phyloP scores from a whole-genome alignment of 768 basidiomycete genomes.

The Daedalea quercina region DNA sequence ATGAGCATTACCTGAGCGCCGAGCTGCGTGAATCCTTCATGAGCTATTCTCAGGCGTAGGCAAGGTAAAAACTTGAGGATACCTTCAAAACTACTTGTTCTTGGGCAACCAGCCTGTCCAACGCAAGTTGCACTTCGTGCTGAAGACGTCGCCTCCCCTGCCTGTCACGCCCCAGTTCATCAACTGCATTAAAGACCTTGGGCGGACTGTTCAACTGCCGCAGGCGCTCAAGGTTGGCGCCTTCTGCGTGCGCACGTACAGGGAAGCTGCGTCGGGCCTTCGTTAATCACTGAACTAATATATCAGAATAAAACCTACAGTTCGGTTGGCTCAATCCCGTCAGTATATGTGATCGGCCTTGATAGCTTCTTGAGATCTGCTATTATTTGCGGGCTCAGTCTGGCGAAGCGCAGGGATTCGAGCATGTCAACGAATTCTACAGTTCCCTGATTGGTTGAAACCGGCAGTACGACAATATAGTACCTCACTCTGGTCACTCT shows the following conservation, averaged over 20 bases:
- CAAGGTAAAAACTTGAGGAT: background rate
- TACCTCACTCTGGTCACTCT: conserved; percentile 74
- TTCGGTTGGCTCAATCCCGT: conserved; percentile 78
- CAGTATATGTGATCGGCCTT: conserved; percentile 52
- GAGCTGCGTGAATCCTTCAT: conserved; percentile 31
- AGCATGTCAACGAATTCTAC: conserved; percentile 72
- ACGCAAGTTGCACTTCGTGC: conserved; percentile 35
- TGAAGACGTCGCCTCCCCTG: conserved; percentile 28
- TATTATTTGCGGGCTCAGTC: conserved; percentile 37
- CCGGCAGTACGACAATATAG: background rate
- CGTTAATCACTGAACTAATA: background rate
- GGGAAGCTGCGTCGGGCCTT: conserved; percentile 49
- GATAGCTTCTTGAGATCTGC: conserved; percentile 48
- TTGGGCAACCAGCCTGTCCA: conserved; percentile 57
- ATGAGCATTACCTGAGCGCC: conserved; percentile 86
- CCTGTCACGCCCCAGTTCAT: conserved; percentile 40
- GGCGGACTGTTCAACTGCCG: conserved; percentile 31
- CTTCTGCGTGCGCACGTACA: conserved; percentile 63
- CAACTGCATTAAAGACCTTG: conserved; percentile 36
- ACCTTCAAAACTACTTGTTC: conserved; percentile 36
- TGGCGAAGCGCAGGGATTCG: conserved; percentile 81
- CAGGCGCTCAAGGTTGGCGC: conserved; percentile 53
- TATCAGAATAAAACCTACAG: conserved; percentile 38
- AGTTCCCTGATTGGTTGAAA: background rate
- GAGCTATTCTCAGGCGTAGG: background rate